A percentile compares a stretch with the other conserved stretches of the same genome.
These are phyloP conservation scores for Eremothecium cymbalariae DNA, from an alignment of 1,139 yeast species.

Conservation along the genomic window DNA sequence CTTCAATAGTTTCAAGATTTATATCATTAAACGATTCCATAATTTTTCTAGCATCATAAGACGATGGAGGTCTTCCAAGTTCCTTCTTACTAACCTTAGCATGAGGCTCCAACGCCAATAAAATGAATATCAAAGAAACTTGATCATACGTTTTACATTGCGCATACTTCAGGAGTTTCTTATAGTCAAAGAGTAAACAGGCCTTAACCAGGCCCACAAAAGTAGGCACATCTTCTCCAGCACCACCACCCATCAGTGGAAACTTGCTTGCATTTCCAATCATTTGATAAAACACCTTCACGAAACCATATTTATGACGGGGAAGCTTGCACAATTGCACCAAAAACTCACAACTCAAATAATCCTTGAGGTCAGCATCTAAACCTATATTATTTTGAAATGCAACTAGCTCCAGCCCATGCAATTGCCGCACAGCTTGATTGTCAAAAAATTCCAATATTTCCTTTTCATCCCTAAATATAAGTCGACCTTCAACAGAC, in stretches of 20 bases:
- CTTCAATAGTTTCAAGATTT: conserved; percentile 31
- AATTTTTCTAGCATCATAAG: conserved; percentile 12
- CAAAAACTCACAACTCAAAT: conserved; percentile 27
- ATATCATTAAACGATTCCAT: conserved; percentile 26
- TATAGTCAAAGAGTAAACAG: conserved; percentile 34
- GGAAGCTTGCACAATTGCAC: conserved; percentile 31
- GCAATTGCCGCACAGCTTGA: conserved; percentile 16
- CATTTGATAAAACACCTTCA: conserved; percentile 31
- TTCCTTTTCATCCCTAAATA: conserved; percentile 1
- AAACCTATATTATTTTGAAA: conserved; percentile 19
- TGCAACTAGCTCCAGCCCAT: conserved; percentile 20
- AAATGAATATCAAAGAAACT: conserved; percentile 35
- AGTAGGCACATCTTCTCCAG: conserved; percentile 30
- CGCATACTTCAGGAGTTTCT: conserved; percentile 31
- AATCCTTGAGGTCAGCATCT: conserved; percentile 27
- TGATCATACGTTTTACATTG: conserved; percentile 33
- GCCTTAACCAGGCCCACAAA: conserved; percentile 39
- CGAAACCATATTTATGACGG: conserved; percentile 22
- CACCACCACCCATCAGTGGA: conserved; percentile 36
- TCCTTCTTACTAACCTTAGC: conserved; percentile 31
- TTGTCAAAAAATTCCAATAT: conserved; percentile 8
- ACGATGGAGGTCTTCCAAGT: conserved; percentile 15
- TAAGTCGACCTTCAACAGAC: background rate
- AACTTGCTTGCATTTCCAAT: conserved; percentile 36
- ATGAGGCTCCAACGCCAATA: conserved; percentile 27